phyloP scores from a whole-genome alignment of 1,284 basidiomycete species.

The Ceratorhiza oryzae-sativae region DNA sequence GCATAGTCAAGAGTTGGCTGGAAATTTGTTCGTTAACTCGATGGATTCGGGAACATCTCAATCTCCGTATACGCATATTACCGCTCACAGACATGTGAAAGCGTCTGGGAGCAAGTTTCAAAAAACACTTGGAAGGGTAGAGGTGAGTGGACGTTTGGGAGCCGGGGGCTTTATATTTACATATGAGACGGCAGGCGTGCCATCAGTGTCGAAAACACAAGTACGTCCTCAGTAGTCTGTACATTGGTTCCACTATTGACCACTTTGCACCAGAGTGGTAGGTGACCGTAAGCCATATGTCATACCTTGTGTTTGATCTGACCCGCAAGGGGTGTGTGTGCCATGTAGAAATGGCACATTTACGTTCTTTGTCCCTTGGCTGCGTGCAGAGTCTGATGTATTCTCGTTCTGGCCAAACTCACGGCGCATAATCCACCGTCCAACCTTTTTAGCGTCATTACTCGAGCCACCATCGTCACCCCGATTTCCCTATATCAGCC shows the following conservation, averaged over 20 bases:
- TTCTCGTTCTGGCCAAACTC: constrained; percentile 10
- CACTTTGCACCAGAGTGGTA: constrained; percentile 14
- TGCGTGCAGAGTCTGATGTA: background rate
- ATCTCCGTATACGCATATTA: background rate
- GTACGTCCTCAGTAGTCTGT: background rate
- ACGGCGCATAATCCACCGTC: constrained; percentile 25
- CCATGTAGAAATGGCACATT: constrained; percentile 19
- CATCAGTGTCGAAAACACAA: constrained; percentile 35
- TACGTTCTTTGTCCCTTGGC: too few relatives aligned
- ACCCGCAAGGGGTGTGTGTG: background rate
- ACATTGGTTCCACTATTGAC: background rate
- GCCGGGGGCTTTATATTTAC: background rate
- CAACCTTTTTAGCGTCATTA: constrained; percentile 5
- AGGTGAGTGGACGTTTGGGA: background rate
- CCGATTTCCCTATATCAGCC: constrained; percentile 18
- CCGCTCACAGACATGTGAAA: background rate
- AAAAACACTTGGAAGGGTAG: background rate
- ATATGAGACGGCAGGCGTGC: background rate
- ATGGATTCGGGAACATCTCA: too few relatives aligned
- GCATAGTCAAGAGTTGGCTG: too few relatives aligned
- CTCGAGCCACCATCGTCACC: constrained; percentile 23
- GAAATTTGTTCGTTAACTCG: too few relatives aligned
- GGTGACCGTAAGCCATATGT: background rate
- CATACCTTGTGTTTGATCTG: background rate
- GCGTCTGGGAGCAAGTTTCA: too few relatives aligned